Percentiles rank a stretch among this genome's conserved stretches.
phyloP scores from a whole-genome alignment of 1,284 basidiomycete genomes.

The Heterobasidion occidentale region DNA sequence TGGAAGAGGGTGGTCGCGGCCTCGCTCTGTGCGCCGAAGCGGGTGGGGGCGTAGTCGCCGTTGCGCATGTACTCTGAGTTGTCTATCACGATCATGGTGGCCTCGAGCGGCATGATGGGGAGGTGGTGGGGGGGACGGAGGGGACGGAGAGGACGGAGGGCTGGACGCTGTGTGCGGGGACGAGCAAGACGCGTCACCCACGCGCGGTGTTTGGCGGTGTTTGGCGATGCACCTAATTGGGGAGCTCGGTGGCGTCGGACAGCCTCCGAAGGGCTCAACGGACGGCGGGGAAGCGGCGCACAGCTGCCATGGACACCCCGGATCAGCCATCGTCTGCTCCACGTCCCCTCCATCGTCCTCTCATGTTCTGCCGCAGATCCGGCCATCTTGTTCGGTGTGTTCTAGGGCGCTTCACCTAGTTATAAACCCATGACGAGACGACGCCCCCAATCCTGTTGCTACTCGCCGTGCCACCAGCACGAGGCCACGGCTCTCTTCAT shows the following conservation, averaged over 20 bases:
- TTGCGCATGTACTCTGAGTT: constrained; percentile 96
- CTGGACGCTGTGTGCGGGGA: background rate
- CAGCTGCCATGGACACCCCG: background rate
- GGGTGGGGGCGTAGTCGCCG: constrained; percentile 86
- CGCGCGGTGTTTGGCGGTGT: background rate
- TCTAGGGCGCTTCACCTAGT: background rate
- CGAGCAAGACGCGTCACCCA: constrained; percentile 3
- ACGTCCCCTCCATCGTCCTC: too few species aligned
- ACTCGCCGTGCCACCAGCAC: background rate
- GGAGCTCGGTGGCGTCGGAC: background rate
- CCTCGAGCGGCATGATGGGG: constrained; percentile 83
- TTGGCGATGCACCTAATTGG: background rate
- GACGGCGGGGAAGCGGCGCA: background rate
- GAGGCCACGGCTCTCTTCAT: background rate
- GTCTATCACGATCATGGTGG: constrained; percentile 89
- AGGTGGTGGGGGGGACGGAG: constrained; percentile 1
- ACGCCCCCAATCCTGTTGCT: background rate
- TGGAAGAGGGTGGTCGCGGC: constrained; percentile 89
- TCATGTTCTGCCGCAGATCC: background rate
- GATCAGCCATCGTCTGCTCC: background rate
- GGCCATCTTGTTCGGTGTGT: background rate
- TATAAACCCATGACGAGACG: background rate
- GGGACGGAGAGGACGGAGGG: background rate
- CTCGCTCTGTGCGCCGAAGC: constrained; percentile 88
- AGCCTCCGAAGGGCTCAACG: background rate